A percentile compares a stretch with the other conserved stretches of the same genome.
Conservation (phyloP, 345 rosid genomes). For the Stellera chamaejasme region DNA sequence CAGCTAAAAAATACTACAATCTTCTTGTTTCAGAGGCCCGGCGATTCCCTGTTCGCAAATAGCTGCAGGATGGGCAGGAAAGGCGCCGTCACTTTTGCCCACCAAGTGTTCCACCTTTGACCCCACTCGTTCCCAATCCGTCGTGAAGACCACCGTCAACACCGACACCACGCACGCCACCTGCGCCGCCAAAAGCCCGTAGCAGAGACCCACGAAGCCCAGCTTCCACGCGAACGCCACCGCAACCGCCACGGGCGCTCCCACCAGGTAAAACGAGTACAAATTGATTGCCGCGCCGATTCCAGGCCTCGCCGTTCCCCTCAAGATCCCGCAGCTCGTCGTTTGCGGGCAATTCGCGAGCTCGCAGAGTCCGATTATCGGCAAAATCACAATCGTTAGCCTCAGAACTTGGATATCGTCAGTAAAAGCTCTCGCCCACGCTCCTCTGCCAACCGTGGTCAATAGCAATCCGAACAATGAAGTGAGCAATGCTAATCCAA, state of each 20-base stretch:
- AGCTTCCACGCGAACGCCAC: slow-evolving; percentile 51
- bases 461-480: slow-evolving; percentile 50
- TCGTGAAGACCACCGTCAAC: slow-evolving; percentile 47
- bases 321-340: slow-evolving; percentile 75
- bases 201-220: slow-evolving; percentile 84
- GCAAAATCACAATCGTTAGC: slow-evolving; percentile 50
- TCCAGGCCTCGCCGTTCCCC: slow-evolving; percentile 82
- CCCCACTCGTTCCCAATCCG: slow-evolving; percentile 79
- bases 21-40: slow-evolving; percentile 2
- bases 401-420: slow-evolving; percentile 42
- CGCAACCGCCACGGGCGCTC: slow-evolving; percentile 63
- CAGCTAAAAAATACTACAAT: neutral
- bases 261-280: slow-evolving; percentile 75
- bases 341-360: slow-evolving; percentile 95
- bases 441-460: slow-evolving; percentile 55
- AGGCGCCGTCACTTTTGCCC: slow-evolving; percentile 24
- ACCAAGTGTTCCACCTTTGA: slow-evolving; percentile 60
- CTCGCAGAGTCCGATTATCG: slow-evolving; percentile 83
- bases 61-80: slow-evolving; percentile 25
- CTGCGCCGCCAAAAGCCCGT: slow-evolving; percentile 83
- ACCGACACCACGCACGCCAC: slow-evolving; percentile 62
- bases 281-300: slow-evolving; percentile 62
- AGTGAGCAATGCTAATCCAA: slow-evolving; percentile 39
- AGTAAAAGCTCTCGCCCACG: slow-evolving; percentile 68
- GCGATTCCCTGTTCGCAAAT: slow-evolving; percentile 32